A percentile compares a stretch with the other conserved stretches of the same genome.
Evolutionary conservation across 2,329 filamentous ascomycete genomes (phyloP).

Genomic region (Alternaria tenuissima): DNA sequence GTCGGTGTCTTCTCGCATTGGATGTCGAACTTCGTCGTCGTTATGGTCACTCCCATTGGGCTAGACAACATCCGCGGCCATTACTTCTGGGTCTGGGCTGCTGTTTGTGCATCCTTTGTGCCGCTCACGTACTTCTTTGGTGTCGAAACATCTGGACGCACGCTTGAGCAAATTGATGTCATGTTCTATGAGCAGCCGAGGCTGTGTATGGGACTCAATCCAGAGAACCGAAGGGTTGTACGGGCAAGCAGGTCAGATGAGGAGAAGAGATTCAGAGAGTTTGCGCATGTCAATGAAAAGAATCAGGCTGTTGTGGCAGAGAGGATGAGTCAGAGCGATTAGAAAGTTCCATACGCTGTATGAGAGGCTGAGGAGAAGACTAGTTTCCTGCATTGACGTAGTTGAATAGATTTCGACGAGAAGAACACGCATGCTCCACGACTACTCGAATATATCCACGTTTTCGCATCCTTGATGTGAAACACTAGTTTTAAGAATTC

Average conservation of each 20-base stretch:
- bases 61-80: conserved; percentile 46
- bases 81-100: conserved; percentile 62
- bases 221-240: conserved; percentile 33
- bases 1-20: conserved; percentile 60
- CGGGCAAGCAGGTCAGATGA: conserved; percentile 30
- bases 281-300: conserved; percentile 26
- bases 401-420: no score
- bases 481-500: no score
- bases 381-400: no score
- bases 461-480: no score
- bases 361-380: no score
- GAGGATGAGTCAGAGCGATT: conserved; percentile 11
- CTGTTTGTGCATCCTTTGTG: conserved; percentile 59
- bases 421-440: no score
- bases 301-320: conserved; percentile 9
- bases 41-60: conserved; percentile 60
- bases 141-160: conserved; percentile 37
- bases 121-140: conserved; percentile 55
- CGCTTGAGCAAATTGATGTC: conserved; percentile 38
- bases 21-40: conserved; percentile 59
- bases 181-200: conserved; percentile 46
- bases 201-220: conserved; percentile 43
- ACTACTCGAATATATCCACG: no score
- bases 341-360: no score
- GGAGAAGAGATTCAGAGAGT: conserved; percentile 30